A percentile compares a stretch with the other conserved stretches of the same genome.
Conservation (phyloP, 441 rosid species). For the Pelargonium australe region DNA sequence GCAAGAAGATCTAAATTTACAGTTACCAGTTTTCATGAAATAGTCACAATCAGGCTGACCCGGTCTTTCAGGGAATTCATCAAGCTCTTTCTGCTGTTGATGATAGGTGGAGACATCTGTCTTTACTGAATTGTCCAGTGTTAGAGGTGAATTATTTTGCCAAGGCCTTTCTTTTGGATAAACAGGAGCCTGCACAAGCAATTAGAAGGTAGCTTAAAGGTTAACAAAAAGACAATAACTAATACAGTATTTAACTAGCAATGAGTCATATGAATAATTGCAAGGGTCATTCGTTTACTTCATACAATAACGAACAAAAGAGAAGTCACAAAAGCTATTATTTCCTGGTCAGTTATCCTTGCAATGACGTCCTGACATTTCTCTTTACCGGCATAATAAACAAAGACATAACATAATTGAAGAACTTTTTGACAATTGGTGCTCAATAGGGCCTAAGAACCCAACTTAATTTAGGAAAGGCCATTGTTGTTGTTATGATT, state of each 20-base stretch:
- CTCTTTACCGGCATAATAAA: not conserved
- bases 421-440: too few species aligned
- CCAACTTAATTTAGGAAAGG: not conserved
- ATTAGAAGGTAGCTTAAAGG: not conserved
- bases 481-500: not conserved
- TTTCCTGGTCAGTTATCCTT: not conserved
- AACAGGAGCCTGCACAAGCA: slow-evolving; percentile 15
- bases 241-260: not conserved
- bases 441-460: too few species aligned
- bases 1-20: slow-evolving; percentile 24
- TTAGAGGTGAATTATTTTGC: slow-evolving; percentile 9
- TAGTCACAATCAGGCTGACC: slow-evolving; percentile 27
- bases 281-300: not conserved
- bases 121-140: not conserved
- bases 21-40: slow-evolving; percentile 31
- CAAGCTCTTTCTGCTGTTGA: slow-evolving; percentile 8
- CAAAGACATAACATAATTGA: not conserved
- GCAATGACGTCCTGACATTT: not conserved
- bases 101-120: slow-evolving; percentile 5
- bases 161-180: slow-evolving; percentile 7
- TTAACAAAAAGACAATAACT: not conserved
- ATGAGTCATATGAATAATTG: not conserved
- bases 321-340: not conserved
- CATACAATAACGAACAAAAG: not conserved
- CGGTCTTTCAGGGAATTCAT: slow-evolving; percentile 29